These are phyloP conservation scores for Leccinum ochraceum DNA, from an alignment of 768 basidiomycete species.

Conservation along the genomic window DNA sequence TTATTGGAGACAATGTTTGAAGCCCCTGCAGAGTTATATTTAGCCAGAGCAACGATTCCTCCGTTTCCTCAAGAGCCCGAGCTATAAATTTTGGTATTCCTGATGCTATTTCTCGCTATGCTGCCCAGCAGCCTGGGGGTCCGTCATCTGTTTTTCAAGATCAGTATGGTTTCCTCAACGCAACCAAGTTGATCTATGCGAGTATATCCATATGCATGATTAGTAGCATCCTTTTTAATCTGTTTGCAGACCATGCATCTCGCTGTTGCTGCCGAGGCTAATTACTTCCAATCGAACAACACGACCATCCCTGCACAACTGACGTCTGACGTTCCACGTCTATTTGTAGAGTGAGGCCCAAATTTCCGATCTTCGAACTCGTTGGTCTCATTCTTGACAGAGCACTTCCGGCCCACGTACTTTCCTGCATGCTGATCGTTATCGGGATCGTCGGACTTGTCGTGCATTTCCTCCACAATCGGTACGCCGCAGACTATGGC, in stretches of 20 bases:
- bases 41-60: slow-evolving; percentile 38
- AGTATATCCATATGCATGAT: slow-evolving; percentile 7
- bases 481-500: slow-evolving; percentile 49
- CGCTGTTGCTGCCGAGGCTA: slow-evolving; percentile 52
- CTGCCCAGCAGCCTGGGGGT: slow-evolving; percentile 43
- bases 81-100: slow-evolving; percentile 56
- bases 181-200: slow-evolving; percentile 43
- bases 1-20: slow-evolving; percentile 1
- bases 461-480: slow-evolving; percentile 49
- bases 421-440: slow-evolving; percentile 49
- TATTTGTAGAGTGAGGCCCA: slow-evolving; percentile 57
- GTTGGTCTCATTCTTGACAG: slow-evolving; percentile 34
- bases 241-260: slow-evolving; percentile 55
- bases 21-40: slow-evolving; percentile 41
- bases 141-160: slow-evolving; percentile 47
- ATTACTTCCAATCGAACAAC: slow-evolving; percentile 55
- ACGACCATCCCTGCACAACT: slow-evolving; percentile 40
- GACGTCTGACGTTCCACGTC: slow-evolving; percentile 45
- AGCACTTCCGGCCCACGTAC: slow-evolving; percentile 50
- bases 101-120: slow-evolving; percentile 58
- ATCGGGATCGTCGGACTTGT: slow-evolving; percentile 49
- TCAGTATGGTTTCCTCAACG: slow-evolving; percentile 51
- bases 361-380: background rate
- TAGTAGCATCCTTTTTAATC: background rate
- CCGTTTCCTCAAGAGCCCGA: slow-evolving; percentile 51